phyloP scores from a whole-genome alignment of 192 early-diverging fungal genomes.

The Coemansia sp. region DNA sequence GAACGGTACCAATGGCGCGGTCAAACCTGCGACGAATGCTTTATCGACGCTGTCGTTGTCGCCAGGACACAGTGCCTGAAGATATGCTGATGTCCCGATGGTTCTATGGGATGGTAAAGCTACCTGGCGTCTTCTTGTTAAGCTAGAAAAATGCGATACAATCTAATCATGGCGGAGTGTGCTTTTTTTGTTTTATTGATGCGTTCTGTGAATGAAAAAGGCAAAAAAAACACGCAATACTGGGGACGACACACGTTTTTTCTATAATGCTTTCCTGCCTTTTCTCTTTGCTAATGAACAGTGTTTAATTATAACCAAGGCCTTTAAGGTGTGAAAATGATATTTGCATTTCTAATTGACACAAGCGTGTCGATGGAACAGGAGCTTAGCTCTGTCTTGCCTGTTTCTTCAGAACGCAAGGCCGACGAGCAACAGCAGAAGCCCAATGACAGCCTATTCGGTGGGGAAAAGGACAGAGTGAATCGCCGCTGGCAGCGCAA shows the following conservation, averaged over 20 bases:
- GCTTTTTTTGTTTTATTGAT: no score
- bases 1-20: background rate
- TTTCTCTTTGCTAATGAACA: no score
- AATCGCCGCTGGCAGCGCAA: slow-evolving; percentile 54
- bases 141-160: no score
- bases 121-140: no score
- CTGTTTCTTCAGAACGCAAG: slow-evolving; percentile 4
- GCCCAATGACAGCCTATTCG: slow-evolving; percentile 42
- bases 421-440: slow-evolving; percentile 18
- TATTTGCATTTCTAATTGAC: slow-evolving; percentile 77
- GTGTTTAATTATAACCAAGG: no score
- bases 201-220: no score
- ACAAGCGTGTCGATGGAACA: slow-evolving; percentile 82
- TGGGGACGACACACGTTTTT: no score
- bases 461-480: slow-evolving; percentile 23
- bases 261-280: no score
- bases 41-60: slow-evolving; percentile 1
- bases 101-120: background rate
- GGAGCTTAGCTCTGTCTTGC: slow-evolving; percentile 25
- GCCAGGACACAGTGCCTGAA: background rate
- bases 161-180: no score
- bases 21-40: slow-evolving; percentile 6
- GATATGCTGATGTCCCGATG: background rate
- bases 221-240: no score
- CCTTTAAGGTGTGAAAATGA: slow-evolving; percentile 31